phyloP scores from a whole-genome alignment of 208 protist species.

The Endotrypanum monterogeii region DNA sequence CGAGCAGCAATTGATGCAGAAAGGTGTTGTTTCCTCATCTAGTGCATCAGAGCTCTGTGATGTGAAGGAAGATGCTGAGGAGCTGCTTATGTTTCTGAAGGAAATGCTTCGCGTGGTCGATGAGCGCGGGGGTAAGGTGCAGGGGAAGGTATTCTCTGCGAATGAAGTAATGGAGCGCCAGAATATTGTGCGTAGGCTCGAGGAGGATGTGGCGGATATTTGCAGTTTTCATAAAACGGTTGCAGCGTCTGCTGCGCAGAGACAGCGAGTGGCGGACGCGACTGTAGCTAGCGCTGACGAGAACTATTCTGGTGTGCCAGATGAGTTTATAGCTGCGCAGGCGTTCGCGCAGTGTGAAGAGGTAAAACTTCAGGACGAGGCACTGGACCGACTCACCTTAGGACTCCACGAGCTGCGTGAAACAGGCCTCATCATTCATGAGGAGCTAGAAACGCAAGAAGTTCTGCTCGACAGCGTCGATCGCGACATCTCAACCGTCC shows the following conservation, averaged over 20 bases:
- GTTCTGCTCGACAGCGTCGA: slow-evolving; percentile 70
- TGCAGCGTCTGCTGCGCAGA: slow-evolving; percentile 18
- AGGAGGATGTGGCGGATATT: slow-evolving; percentile 51
- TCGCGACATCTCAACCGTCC: slow-evolving; percentile 60
- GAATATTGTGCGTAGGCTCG: slow-evolving; percentile 59
- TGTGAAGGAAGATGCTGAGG: slow-evolving; percentile 43
- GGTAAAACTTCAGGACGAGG: slow-evolving; percentile 68
- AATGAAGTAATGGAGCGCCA: slow-evolving; percentile 87
- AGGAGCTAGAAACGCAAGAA: slow-evolving; percentile 74
- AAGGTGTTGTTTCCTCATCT: slow-evolving; percentile 51
- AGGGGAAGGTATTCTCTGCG: slow-evolving; percentile 74
- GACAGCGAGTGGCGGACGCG: slow-evolving; percentile 5
- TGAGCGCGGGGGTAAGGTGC: slow-evolving; percentile 62
- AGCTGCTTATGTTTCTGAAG: slow-evolving; percentile 59
- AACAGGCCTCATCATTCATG: slow-evolving; percentile 79
- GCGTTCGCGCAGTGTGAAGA: slow-evolving; percentile 65
- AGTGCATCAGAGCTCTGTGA: slow-evolving; percentile 44
- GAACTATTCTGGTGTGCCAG: slow-evolving; percentile 7
- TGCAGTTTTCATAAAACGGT: slow-evolving; percentile 37
- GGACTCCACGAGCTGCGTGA: slow-evolving; percentile 79
- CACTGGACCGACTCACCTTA: slow-evolving; percentile 72
- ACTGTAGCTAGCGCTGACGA: slow-evolving; percentile 2
- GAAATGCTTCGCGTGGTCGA: slow-evolving; percentile 68
- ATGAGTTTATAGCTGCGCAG: slow-evolving; percentile 65
- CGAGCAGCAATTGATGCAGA: slow-evolving; percentile 49